Evolutionary conservation across 2,329 filamentous ascomycete species (phyloP).

Genomic region (Colletotrichum orchidophilum): DNA sequence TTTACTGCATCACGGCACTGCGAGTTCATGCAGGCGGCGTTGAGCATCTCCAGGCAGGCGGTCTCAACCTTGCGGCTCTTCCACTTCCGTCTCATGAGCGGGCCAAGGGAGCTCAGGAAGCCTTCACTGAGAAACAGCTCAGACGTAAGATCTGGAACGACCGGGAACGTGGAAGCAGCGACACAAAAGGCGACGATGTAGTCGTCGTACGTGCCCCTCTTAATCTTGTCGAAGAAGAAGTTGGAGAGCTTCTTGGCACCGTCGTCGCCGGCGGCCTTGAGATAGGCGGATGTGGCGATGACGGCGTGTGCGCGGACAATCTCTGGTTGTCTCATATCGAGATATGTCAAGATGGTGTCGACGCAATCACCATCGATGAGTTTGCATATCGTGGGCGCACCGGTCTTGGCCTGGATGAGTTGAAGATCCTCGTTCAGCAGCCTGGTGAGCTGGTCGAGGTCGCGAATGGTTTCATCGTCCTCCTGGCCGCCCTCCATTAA

Average conservation of each 20-base stretch:
- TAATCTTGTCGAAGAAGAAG: conserved; percentile 78
- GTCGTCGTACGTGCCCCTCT: conserved; percentile 84
- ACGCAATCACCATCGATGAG: conserved; percentile 79
- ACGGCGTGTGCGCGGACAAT: conserved; percentile 83
- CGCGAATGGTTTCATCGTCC: conserved; percentile 73
- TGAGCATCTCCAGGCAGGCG: conserved; percentile 87
- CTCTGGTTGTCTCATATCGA: conserved; percentile 83
- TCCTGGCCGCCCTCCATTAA: conserved; percentile 92
- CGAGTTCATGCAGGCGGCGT: conserved; percentile 87
- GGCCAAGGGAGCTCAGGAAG: conserved; percentile 81
- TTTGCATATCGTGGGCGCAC: conserved; percentile 60
- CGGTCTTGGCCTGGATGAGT: conserved; percentile 46
- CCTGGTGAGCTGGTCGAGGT: conserved; percentile 67
- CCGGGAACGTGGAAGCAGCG: conserved; percentile 87
- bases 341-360: conserved; percentile 85
- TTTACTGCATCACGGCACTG: conserved; percentile 84
- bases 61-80: conserved; percentile 89
- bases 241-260: conserved; percentile 75
- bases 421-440: conserved; percentile 66
- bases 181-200: conserved; percentile 93
- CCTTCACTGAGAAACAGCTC: conserved; percentile 88
- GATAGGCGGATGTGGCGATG: conserved; percentile 82
- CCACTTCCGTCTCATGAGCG: conserved; percentile 80
- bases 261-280: conserved; percentile 78
- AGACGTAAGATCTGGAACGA: conserved; percentile 79